Evolutionary conservation across 345 rosid species (phyloP).

Genomic region (Arabis hirsuta): DNA sequence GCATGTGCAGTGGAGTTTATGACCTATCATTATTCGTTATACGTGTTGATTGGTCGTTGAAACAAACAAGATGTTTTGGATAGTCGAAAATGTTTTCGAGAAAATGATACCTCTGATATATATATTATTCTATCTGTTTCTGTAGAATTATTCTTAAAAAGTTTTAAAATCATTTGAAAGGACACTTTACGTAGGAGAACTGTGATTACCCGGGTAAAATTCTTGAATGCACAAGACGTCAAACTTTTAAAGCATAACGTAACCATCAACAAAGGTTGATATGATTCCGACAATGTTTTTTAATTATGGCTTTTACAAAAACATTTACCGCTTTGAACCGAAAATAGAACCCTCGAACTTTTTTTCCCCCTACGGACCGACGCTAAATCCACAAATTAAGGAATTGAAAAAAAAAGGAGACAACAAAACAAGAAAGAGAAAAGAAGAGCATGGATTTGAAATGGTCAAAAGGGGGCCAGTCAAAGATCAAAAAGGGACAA

Average conservation of each 20-base stretch:
- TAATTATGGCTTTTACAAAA: conserved; percentile 32
- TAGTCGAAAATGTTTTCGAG: background rate
- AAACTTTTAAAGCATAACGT: conserved; percentile 16
- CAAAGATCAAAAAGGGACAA: conserved; percentile 41
- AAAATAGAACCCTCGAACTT: conserved; percentile 5
- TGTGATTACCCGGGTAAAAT: conserved; percentile 41
- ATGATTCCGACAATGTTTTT: conserved; percentile 35
- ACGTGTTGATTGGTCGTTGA: conserved; percentile 13
- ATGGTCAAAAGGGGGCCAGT: conserved; percentile 43
- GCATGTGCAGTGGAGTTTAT: conserved; percentile 19
- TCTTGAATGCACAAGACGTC: conserved; percentile 29
- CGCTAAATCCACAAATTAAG: conserved; percentile 44
- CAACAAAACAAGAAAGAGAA: conserved; percentile 45
- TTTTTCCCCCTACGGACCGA: conserved; percentile 30
- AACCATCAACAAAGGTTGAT: conserved; percentile 34
- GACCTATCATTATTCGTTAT: background rate
- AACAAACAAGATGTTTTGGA: conserved; percentile 1
- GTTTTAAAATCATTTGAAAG: background rate
- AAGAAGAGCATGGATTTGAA: conserved; percentile 28
- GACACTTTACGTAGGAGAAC: conserved; percentile 19
- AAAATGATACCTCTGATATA: background rate
- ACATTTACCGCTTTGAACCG: conserved; percentile 31
- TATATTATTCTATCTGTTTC: background rate
- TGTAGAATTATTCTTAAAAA: background rate
- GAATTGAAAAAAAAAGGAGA: conserved; percentile 24